Conservation (phyloP, 345 rosid genomes). For the Sonneratia alba region DNA sequence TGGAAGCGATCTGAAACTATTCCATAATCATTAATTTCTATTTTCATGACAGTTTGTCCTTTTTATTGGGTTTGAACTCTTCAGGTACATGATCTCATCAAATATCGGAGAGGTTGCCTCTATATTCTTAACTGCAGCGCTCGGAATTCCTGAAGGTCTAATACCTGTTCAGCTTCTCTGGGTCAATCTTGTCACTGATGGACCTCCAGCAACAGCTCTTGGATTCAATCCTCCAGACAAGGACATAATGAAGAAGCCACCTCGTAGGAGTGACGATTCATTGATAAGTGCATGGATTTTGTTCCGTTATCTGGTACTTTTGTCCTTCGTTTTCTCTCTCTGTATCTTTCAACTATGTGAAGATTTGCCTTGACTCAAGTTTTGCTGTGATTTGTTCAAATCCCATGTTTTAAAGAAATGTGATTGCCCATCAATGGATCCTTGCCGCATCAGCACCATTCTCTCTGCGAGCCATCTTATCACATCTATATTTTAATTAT, state of each 20-base stretch:
- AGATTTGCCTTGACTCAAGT: not conserved
- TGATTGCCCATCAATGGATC: too few species aligned
- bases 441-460: too few species aligned
- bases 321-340: not conserved
- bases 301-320: slow-evolving; percentile 82
- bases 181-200: slow-evolving; percentile 98
- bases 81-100: slow-evolving; percentile 98
- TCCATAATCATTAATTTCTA: not conserved
- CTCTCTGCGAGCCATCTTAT: not conserved
- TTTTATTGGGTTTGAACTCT: slow-evolving; percentile 2
- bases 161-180: slow-evolving; percentile 98
- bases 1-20: not conserved
- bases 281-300: slow-evolving; percentile 90
- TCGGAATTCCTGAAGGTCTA: slow-evolving; percentile 99
- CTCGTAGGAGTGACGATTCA: slow-evolving; percentile 84
- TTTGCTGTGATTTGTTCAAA: not conserved
- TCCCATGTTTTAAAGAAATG: not conserved
- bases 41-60: not conserved
- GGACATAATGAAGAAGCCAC: slow-evolving; percentile 91
- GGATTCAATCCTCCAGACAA: slow-evolving; percentile 97
- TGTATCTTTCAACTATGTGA: not conserved
- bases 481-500: too few species aligned
- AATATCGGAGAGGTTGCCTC: slow-evolving; percentile 98
- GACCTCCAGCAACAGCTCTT: slow-evolving; percentile 97
- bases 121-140: slow-evolving; percentile 87